phyloP scores from a whole-genome alignment of 345 rosid genomes.

The Leavenworthia alabamica region DNA sequence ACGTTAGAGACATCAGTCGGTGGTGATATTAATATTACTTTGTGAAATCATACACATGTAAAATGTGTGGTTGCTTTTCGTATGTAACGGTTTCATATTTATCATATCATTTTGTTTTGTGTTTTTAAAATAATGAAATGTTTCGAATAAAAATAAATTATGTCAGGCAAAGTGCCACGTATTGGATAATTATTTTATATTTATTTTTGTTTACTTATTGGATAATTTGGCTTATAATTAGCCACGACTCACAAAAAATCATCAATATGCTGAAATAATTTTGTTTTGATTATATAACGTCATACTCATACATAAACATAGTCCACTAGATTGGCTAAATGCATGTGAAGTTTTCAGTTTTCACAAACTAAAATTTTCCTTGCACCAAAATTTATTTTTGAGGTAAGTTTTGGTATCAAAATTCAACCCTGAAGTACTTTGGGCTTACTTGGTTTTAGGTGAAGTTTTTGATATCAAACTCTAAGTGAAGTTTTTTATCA shows the following conservation, averaged over 20 bases:
- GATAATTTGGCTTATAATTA: background rate
- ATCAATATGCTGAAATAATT: background rate
- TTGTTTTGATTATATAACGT: background rate
- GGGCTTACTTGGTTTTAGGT: background rate
- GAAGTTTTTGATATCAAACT: background rate
- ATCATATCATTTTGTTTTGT: conserved; percentile 1
- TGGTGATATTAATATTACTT: background rate
- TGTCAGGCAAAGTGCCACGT: too few species aligned
- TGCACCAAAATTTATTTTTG: background rate
- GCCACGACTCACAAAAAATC: background rate
- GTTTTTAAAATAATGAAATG: background rate
- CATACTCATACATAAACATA: background rate
- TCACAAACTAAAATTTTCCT: background rate
- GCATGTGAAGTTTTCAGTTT: background rate
- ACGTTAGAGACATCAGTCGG: conserved; percentile 25
- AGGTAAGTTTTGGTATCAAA: background rate
- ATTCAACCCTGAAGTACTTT: background rate
- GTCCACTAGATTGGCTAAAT: background rate
- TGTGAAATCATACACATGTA: conserved; percentile 20
- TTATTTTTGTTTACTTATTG: too few species aligned
- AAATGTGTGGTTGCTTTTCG: conserved; percentile 21
- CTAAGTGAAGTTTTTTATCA: background rate
- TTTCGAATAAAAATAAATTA: conserved; percentile 3
- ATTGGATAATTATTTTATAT: too few species aligned
- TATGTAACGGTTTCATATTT: conserved; percentile 20